Evolutionary conservation across 164 flowering plant genomes (phyloP).

Genomic region (Magnolia changhungtana): DNA sequence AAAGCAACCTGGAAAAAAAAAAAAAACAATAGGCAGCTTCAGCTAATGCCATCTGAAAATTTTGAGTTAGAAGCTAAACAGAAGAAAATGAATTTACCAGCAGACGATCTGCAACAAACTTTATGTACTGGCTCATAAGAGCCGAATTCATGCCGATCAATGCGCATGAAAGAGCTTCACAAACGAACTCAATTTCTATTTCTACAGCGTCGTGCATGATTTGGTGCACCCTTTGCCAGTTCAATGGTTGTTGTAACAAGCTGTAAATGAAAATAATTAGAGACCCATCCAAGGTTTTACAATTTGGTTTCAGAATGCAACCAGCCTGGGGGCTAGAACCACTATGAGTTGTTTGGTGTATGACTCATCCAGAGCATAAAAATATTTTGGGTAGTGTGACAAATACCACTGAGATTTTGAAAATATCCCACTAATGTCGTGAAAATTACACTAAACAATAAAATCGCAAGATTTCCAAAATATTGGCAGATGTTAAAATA

Average conservation of each 20-base stretch:
- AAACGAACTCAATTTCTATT: conserved; percentile 77
- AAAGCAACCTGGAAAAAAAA: conserved; percentile 48
- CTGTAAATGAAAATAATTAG: conserved; percentile 26
- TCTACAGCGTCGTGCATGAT: conserved; percentile 82
- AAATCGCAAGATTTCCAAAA: too few species aligned
- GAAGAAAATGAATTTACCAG: conserved; percentile 38
- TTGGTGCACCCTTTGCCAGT: conserved; percentile 42
- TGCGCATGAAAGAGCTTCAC: conserved; percentile 82
- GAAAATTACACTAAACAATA: too few species aligned
- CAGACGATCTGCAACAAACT: conserved; percentile 81
- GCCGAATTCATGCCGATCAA: conserved; percentile 77
- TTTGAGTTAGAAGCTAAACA: conserved; percentile 6
- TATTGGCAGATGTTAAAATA: too few species aligned
- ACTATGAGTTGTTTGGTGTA: too few species aligned
- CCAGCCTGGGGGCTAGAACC: neutral
- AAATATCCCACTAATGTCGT: too few species aligned
- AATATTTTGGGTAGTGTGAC: too few species aligned
- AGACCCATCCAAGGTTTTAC: neutral
- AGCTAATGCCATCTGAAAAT: neutral
- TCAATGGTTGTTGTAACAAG: conserved; percentile 47
- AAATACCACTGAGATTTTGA: too few species aligned
- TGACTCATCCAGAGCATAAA: too few species aligned
- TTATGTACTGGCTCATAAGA: conserved; percentile 81
- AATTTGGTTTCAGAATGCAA: neutral
- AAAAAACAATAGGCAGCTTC: conserved; percentile 1